Evolutionary conservation across 495 filamentous ascomycete species (phyloP).

Genomic region (Viridothelium virens): DNA sequence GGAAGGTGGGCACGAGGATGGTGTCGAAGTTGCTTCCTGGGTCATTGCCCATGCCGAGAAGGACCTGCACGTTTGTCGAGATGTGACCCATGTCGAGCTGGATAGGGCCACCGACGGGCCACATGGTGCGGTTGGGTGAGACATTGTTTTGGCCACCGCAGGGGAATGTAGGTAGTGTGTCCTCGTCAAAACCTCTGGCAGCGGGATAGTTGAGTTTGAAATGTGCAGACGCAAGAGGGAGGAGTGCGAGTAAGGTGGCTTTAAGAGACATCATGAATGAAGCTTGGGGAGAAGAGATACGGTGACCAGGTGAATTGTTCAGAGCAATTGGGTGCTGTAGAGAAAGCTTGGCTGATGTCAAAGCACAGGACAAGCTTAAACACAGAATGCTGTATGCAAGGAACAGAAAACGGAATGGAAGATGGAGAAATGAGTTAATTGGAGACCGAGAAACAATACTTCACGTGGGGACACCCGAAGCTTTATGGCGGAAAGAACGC

Average conservation of each 20-base stretch:
- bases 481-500: conserved; percentile 1
- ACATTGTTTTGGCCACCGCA: conserved; percentile 48
- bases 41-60: conserved; percentile 48
- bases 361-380: not conserved
- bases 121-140: conserved; percentile 43
- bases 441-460: not conserved
- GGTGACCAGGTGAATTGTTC: too few species aligned
- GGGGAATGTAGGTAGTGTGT: conserved; percentile 44
- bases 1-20: conserved; percentile 43
- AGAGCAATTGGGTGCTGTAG: too few species aligned
- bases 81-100: conserved; percentile 50
- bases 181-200: conserved; percentile 48
- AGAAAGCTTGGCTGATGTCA: not conserved
- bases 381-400: not conserved
- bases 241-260: conserved; percentile 18
- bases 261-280: not conserved
- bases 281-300: not conserved
- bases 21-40: conserved; percentile 49
- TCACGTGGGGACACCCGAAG: not conserved
- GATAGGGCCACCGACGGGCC: conserved; percentile 45
- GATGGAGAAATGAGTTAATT: not conserved
- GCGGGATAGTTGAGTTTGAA: conserved; percentile 53
- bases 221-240: conserved; percentile 47
- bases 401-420: not conserved
- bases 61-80: conserved; percentile 48